These are phyloP conservation scores for Cyclocybe aegerita DNA, from an alignment of 768 basidiomycete species.

Conservation along the genomic window DNA sequence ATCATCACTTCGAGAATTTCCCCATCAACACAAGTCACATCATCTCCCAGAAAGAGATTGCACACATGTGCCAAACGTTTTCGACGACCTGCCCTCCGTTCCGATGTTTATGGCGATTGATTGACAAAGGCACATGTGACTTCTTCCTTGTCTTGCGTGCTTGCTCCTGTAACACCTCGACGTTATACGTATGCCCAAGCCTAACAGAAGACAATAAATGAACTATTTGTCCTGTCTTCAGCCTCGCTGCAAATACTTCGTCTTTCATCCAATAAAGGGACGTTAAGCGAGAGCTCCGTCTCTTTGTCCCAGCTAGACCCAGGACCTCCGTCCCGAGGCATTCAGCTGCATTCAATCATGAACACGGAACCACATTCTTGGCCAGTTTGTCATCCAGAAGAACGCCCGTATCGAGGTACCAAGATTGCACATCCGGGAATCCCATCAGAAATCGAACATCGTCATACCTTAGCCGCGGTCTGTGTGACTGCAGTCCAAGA, in stretches of 20 bases:
- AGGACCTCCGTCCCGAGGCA: constrained; percentile 14
- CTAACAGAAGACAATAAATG: no score
- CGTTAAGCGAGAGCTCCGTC: neutral
- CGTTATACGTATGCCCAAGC: no score
- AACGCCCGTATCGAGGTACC: constrained; percentile 10
- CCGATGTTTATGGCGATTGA: constrained; percentile 33
- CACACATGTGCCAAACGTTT: constrained; percentile 30
- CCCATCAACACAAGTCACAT: constrained; percentile 9
- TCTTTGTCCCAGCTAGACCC: constrained; percentile 3
- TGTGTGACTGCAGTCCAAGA: neutral
- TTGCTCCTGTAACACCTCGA: constrained; percentile 3
- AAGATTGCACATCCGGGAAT: neutral
- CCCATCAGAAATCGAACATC: constrained; percentile 9
- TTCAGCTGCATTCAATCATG: neutral
- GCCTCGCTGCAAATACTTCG: neutral
- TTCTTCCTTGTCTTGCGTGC: neutral
- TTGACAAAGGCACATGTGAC: constrained; percentile 30
- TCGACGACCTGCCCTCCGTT: constrained; percentile 25
- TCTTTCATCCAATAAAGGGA: neutral
- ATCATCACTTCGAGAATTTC: neutral
- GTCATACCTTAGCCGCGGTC: constrained; percentile 7
- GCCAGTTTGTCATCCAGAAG: constrained; percentile 12
- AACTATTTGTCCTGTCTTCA: neutral
- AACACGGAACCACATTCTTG: constrained; percentile 14
- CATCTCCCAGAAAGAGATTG: constrained; percentile 18